Percentiles rank a stretch among this genome's conserved stretches.
phyloP scores from a whole-genome alignment of 2,329 filamentous ascomycete species.

The Trichoderma atroviride region DNA sequence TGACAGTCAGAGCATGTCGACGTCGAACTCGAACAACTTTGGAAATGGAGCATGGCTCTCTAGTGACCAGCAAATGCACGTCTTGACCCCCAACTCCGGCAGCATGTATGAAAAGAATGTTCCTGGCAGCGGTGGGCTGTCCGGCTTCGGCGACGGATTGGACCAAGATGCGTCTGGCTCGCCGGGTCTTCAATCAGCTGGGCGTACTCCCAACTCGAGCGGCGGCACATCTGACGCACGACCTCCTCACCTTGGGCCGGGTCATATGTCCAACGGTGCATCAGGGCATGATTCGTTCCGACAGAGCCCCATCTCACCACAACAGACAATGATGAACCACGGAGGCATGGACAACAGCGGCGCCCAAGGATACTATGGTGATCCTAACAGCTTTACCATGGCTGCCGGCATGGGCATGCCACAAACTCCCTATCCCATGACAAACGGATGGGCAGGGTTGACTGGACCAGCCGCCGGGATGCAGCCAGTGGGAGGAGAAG shows the following conservation, averaged over 20 bases:
- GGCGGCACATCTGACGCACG: slow-evolving; percentile 38
- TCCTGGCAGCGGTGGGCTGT: slow-evolving; percentile 35
- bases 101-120: slow-evolving; percentile 41
- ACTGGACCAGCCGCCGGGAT: slow-evolving; percentile 48
- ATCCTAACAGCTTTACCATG: slow-evolving; percentile 44
- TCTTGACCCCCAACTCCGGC: slow-evolving; percentile 41
- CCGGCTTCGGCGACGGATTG: slow-evolving; percentile 48
- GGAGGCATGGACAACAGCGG: slow-evolving; percentile 44
- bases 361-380: slow-evolving; percentile 42
- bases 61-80: slow-evolving; percentile 45
- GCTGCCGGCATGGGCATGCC: slow-evolving; percentile 31
- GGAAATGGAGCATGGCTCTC: slow-evolving; percentile 44
- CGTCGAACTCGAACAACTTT: slow-evolving; percentile 35
- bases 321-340: slow-evolving; percentile 45
- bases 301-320: slow-evolving; percentile 53
- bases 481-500: slow-evolving; percentile 60
- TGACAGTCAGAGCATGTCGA: slow-evolving; percentile 31
- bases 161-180: slow-evolving; percentile 53
- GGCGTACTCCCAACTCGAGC: slow-evolving; percentile 64
- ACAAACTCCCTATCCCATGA: slow-evolving; percentile 45
- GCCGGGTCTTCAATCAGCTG: slow-evolving; percentile 54
- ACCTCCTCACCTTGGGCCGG: slow-evolving; percentile 35
- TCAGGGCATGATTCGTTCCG: slow-evolving; percentile 54
- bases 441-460: slow-evolving; percentile 50
- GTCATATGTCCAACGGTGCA: slow-evolving; percentile 37